These are phyloP conservation scores for Aspergillus novoparasiticus DNA, from an alignment of 2,329 filamentous ascomycete species.

Conservation along the genomic window DNA sequence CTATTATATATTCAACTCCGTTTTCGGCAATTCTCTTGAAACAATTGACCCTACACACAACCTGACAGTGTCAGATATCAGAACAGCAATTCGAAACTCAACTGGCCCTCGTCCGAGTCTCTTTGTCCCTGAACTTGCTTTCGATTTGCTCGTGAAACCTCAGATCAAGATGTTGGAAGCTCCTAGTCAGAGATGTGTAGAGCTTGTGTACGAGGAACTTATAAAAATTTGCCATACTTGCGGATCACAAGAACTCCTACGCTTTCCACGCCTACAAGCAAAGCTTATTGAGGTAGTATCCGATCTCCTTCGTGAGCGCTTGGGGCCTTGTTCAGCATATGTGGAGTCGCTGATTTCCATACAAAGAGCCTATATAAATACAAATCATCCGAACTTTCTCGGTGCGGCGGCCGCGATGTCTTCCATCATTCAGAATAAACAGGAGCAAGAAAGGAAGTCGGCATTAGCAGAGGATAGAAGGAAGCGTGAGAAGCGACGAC, in stretches of 20 bases:
- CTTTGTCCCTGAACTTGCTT: constrained; percentile 96
- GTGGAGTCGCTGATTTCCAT: constrained; percentile 97
- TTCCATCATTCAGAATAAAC: constrained; percentile 90
- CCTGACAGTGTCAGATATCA: constrained; percentile 89
- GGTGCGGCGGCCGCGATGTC: constrained; percentile 97
- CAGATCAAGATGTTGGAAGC: constrained; percentile 97
- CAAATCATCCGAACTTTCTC: constrained; percentile 97
- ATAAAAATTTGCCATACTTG: constrained; percentile 99
- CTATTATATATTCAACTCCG: constrained; percentile 99
- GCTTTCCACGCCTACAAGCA: constrained; percentile 89
- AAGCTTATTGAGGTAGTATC: constrained; percentile 99
- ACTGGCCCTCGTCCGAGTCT: constrained; percentile 93
- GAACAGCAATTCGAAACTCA: constrained; percentile 96
- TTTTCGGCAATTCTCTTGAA: constrained; percentile 95
- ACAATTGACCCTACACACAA: constrained; percentile 96
- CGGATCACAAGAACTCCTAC: constrained; percentile 87
- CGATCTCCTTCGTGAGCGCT: constrained; percentile 85
- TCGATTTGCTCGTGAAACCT: constrained; percentile 95
- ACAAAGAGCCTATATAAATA: constrained; percentile 98
- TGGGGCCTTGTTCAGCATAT: constrained; percentile 86
- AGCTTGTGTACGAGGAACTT: constrained; percentile 96
- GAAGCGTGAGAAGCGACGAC: constrained; percentile 77
- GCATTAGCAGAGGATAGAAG: constrained; percentile 81
- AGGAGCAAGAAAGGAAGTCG: constrained; percentile 86
- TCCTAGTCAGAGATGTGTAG: constrained; percentile 93